A percentile compares a stretch with the other conserved stretches of the same genome.
Conservation (phyloP, 257 asterid species). For the Nicotiana attenuata region DNA sequence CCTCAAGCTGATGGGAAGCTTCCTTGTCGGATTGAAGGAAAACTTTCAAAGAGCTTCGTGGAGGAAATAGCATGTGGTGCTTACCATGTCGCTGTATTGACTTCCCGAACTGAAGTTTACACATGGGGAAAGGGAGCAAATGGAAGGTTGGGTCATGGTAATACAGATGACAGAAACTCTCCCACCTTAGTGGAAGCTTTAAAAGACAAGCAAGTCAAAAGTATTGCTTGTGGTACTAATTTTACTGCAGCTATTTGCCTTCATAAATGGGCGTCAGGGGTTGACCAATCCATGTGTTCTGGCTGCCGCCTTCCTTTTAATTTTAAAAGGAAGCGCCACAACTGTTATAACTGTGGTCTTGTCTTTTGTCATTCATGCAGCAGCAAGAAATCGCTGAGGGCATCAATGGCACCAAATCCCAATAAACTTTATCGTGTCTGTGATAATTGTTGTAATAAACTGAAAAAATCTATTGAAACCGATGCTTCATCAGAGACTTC, state of each 20-base stretch:
- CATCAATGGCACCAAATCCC: slow-evolving; percentile 92
- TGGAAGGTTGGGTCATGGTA: slow-evolving; percentile 93
- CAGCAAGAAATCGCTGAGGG: slow-evolving; percentile 83
- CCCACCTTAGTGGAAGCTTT: slow-evolving; percentile 84
- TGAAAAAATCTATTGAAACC: slow-evolving; percentile 64
- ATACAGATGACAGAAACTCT: slow-evolving; percentile 60
- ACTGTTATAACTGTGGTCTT: slow-evolving; percentile 89
- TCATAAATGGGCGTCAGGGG: slow-evolving; percentile 87
- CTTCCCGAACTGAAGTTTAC: slow-evolving; percentile 81
- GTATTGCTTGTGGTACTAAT: slow-evolving; percentile 82
- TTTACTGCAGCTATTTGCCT: slow-evolving; percentile 84
- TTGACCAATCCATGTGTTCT: slow-evolving; percentile 91
- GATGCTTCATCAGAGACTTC: slow-evolving; percentile 67
- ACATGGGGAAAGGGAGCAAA: slow-evolving; percentile 95
- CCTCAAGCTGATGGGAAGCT: slow-evolving; percentile 80
- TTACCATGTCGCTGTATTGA: slow-evolving; percentile 82
- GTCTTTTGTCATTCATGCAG: slow-evolving; percentile 92
- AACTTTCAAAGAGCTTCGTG: slow-evolving; percentile 60
- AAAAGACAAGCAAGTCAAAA: slow-evolving; percentile 86
- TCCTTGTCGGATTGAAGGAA: slow-evolving; percentile 82
- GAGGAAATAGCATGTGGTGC: slow-evolving; percentile 96
- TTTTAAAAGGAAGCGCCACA: slow-evolving; percentile 91
- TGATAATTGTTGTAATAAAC: slow-evolving; percentile 65
- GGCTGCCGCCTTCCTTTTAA: slow-evolving; percentile 83
- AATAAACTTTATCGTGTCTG: slow-evolving; percentile 88